Percentiles rank a stretch among this genome's conserved stretches.
phyloP scores from a whole-genome alignment of 805 yeast genomes.

The Wickerhamomyces alni region DNA sequence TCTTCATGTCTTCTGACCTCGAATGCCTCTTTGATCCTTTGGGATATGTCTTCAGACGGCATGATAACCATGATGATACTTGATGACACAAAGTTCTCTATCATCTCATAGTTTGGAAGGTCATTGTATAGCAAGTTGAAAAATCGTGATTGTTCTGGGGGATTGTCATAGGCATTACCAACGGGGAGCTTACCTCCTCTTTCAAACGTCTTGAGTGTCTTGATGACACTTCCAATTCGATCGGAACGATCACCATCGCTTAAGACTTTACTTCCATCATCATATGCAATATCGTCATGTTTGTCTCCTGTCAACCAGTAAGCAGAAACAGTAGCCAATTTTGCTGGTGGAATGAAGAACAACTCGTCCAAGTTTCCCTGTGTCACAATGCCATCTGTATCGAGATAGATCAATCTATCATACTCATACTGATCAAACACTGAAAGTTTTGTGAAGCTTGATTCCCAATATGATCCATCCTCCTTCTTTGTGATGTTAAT shows the following conservation, averaged over 20 bases:
- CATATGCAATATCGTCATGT: neutral
- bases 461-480: constrained; percentile 26
- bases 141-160: no score
- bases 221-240: no score
- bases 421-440: constrained; percentile 33
- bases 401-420: constrained; percentile 39
- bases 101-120: neutral
- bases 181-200: no score
- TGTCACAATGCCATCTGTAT: constrained; percentile 37
- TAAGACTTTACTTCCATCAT: no score
- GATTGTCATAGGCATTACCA: no score
- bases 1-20: constrained; percentile 21
- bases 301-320: constrained; percentile 18
- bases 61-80: constrained; percentile 36
- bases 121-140: no score
- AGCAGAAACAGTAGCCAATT: constrained; percentile 25
- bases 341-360: constrained; percentile 27
- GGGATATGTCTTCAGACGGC: constrained; percentile 23
- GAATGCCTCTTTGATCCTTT: constrained; percentile 14
- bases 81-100: neutral
- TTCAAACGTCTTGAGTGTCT: no score
- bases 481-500: constrained; percentile 1
- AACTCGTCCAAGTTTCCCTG: constrained; percentile 30
- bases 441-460: constrained; percentile 39
- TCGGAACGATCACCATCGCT: no score